Evolutionary conservation across 352 stramenopile species (phyloP).

Genomic region (Globisporangium irregulare): DNA sequence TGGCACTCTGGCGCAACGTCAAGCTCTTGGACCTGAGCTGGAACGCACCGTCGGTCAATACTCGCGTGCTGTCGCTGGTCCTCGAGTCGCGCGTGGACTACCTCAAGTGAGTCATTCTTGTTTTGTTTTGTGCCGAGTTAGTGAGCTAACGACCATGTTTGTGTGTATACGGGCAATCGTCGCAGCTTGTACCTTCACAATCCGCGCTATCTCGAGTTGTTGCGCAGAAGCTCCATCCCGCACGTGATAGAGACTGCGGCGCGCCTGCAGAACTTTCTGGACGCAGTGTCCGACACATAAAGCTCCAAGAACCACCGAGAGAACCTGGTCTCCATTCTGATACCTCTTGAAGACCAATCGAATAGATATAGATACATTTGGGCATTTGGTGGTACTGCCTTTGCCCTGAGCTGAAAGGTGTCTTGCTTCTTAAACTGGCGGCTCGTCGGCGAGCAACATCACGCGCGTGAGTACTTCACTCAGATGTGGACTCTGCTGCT

Average conservation of each 20-base stretch:
- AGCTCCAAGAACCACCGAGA: neutral
- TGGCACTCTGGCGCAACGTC: constrained; percentile 50
- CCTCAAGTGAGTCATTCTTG: constrained; percentile 38
- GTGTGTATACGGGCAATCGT: neutral
- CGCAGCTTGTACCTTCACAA: constrained; percentile 51
- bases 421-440: constrained; percentile 17
- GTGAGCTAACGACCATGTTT: neutral
- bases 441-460: constrained; percentile 73
- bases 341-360: no score
- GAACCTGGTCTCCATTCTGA: neutral
- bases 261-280: constrained; percentile 34
- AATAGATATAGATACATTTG: neutral
- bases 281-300: constrained; percentile 17
- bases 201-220: constrained; percentile 22
- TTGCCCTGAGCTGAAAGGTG: neutral
- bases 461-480: constrained; percentile 83
- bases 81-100: constrained; percentile 33
- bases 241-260: constrained; percentile 31
- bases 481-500: constrained; percentile 74
- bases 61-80: constrained; percentile 27
- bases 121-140: neutral
- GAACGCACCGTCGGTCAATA: constrained; percentile 9
- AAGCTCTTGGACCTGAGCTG: constrained; percentile 40
- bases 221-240: constrained; percentile 19
- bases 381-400: neutral